Base-by-base conservation (phyloP, 2,329 filamentous ascomycete genomes). In the Epicoccum nigrum region DNA sequence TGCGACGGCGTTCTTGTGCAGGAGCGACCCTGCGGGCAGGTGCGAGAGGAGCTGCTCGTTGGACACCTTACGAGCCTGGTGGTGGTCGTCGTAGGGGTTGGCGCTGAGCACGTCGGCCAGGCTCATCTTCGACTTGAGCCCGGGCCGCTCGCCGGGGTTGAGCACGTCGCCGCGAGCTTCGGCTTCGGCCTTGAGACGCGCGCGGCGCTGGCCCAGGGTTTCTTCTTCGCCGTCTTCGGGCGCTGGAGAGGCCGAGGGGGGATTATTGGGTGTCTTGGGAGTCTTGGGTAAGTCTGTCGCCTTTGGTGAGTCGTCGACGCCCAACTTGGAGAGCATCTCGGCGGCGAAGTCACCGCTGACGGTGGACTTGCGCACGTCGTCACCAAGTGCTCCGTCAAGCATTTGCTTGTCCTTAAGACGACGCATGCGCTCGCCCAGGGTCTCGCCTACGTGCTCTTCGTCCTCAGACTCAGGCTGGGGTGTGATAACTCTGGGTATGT, bases 171-270 rank as follows among this genome's bases (percentile, higher is more conserved):
- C 79, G 75, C 54, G 60, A 4, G 83, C 81, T 21, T 83, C 81
- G 6, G 86, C 86, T 71, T 89, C 86, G 20, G 86, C 85, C 68
- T 92, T 88, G 1, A 94, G 78, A 20, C 90, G 83, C 21, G 84
- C 85, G 0, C 89, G 85, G 9, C 90, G 85, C 70, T 93, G 88
- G 8, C 89, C 90, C 0, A 94, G 78, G 0, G 90, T 93, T 68
- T 94, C 90, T 61, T 91, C 87, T 58, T 86, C 87, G 15, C 64
- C 69, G 4, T 64, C 61, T 23, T 38, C 45, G 12, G 40, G 43
- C 6, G 46, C 45, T 3, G 61, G 55, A 2, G 68, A 56, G 15
- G 55, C 45, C 5, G 60, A 66, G 6, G 60, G 49, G 12, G 65
- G 62, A 32, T 64, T 62, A 15, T 68, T 64, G n/a, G n/a, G n/a